Base-by-base conservation (phyloP, 1,139 yeast genomes). In the Blastobotrys indianensis region DNA sequence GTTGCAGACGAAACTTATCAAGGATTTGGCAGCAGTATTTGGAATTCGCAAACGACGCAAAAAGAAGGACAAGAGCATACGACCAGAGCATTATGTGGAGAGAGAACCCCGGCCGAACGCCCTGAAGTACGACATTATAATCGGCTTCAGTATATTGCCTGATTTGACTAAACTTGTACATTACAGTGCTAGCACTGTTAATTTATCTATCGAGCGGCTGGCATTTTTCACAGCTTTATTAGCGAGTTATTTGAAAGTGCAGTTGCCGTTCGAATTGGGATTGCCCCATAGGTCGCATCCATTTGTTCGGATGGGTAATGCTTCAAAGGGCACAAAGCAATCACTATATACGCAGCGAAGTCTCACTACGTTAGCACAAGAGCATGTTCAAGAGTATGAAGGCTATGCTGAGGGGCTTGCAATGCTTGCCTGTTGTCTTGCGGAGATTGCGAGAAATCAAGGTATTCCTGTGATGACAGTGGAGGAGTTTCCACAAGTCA, bases 181-280 rank as follows among this genome's bases (percentile, higher is more conserved):
- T 41, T 63, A 62, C 52, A 51, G 59, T 9, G 55, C 52, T 13
- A 51, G 56, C 13, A 49, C 57, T 4, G 54, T 65, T 34, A 65
- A 63, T 47, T 51, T 59, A 36, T 61, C 67, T 10, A 41, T 66
- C 12, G 70, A 66, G 47, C 53, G 70, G 15, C 55, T 63, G 12
- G 59, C 64, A 13, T 57, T 51, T 35, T 63, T 64, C 37, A 45
- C 54, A 6, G 54, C 54, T 13, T 60, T 64, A 32, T 49, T 61
- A 7, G 63, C 68, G 1, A 56, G 60, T 51, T 66, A 65, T 46
- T 50, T 63, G n/a, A 61, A 60, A 31, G 41, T 63, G 4, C 56
- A 57, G 28, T 55, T 66, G 20, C 70, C 70, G 2, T 64, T 54
- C 43, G 57, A 57, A 34, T 52, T 66, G 20, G 36, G 49, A 2